A percentile compares a stretch with the other conserved stretches of the same genome.
phyloP scores from a whole-genome alignment of 306 rosid species.

The Lathyrus oleraceus region DNA sequence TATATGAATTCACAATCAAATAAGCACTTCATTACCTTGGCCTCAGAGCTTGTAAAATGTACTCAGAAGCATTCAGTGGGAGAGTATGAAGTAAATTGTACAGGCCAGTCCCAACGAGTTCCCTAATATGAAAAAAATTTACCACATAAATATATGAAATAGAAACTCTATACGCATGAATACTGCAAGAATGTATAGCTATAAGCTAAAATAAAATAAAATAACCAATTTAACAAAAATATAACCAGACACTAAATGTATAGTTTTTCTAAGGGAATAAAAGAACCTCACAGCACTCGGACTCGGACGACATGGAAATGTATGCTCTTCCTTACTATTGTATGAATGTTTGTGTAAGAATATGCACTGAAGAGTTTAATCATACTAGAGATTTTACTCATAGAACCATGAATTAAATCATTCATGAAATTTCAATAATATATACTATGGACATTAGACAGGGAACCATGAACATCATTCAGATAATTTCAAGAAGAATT shows the following conservation, averaged over 20 bases:
- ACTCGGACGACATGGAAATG: not conserved
- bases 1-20: slow-evolving; percentile 24
- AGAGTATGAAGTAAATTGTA: slow-evolving; percentile 53
- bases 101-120: slow-evolving; percentile 43
- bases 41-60: slow-evolving; percentile 66
- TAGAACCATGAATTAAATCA: no score
- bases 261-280: not conserved
- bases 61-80: slow-evolving; percentile 63
- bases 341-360: not conserved
- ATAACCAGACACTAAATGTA: not conserved
- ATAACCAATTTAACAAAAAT: not conserved
- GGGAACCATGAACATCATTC: not conserved
- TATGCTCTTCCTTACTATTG: not conserved
- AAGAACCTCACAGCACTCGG: not conserved
- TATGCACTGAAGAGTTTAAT: slow-evolving; percentile 8
- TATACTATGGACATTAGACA: no score
- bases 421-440: no score
- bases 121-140: slow-evolving; percentile 37
- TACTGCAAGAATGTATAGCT: slow-evolving; percentile 4
- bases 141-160: not conserved
- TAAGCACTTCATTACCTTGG: slow-evolving; percentile 56
- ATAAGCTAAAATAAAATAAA: slow-evolving; percentile 1
- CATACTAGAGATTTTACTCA: no score
- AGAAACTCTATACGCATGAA: slow-evolving; percentile 19
- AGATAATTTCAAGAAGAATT: slow-evolving; percentile 6